phyloP scores from a whole-genome alignment of 192 early-diverging fungal genomes.

The Mortierella antarctica region DNA sequence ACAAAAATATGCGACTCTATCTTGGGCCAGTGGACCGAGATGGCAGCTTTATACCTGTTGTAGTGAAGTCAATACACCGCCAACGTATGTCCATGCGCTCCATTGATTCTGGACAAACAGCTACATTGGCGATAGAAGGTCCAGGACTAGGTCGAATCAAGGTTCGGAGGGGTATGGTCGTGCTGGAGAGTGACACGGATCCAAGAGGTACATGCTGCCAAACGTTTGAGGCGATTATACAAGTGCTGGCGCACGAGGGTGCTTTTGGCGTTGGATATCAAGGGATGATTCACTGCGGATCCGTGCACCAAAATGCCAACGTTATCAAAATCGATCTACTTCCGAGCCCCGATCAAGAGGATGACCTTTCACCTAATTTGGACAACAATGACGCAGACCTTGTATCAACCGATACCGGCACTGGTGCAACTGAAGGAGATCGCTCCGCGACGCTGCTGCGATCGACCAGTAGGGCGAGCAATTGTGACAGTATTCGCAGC shows the following conservation, averaged over 20 bases:
- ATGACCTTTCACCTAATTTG: slow-evolving; percentile 1
- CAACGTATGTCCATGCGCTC: slow-evolving; percentile 80
- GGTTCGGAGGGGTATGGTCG: slow-evolving; percentile 60
- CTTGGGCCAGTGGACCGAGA: slow-evolving; percentile 46
- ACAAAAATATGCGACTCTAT: slow-evolving; percentile 49
- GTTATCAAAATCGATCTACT: slow-evolving; percentile 56
- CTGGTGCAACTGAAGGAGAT: slow-evolving; percentile 14
- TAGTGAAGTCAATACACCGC: slow-evolving; percentile 83
- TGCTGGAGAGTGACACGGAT: slow-evolving; percentile 60
- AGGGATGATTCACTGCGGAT: slow-evolving; percentile 70
- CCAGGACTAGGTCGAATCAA: slow-evolving; percentile 63
- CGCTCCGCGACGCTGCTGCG: background rate
- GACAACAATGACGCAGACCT: background rate
- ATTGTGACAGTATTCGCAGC: slow-evolving; percentile 7
- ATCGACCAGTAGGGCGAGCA: slow-evolving; percentile 15
- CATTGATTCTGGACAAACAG: slow-evolving; percentile 78
- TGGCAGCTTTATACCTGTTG: slow-evolving; percentile 70
- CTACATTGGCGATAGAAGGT: slow-evolving; percentile 74
- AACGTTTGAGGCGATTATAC: slow-evolving; percentile 72
- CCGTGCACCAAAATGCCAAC: slow-evolving; percentile 66
- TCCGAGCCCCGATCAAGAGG: slow-evolving; percentile 19
- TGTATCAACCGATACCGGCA: background rate
- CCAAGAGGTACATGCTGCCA: slow-evolving; percentile 45
- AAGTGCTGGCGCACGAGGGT: slow-evolving; percentile 67
- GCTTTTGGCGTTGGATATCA: slow-evolving; percentile 60